Evolutionary conservation across 169 alveolate species (phyloP).

Genomic region (Miamiensis avidus): DNA sequence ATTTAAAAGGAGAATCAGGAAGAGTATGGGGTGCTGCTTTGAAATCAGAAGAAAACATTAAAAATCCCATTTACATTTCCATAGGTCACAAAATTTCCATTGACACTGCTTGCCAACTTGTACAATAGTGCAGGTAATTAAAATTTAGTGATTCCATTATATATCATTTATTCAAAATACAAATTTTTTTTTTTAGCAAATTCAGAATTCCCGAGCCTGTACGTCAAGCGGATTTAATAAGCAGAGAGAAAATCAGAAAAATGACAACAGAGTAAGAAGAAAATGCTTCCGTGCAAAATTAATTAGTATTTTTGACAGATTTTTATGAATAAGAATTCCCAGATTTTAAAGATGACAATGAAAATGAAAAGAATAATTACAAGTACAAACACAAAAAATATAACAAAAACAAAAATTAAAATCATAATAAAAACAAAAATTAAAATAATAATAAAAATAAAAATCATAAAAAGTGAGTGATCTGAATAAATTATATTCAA

Average conservation of each 20-base stretch:
- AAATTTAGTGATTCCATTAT: too few relatives aligned
- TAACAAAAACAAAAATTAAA: too few relatives aligned
- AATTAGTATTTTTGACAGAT: not conserved
- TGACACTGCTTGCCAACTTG: conserved; percentile 66
- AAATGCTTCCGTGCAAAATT: not conserved
- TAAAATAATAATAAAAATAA: too few relatives aligned
- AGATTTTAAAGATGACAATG: not conserved
- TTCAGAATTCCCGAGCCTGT: conserved; percentile 86
- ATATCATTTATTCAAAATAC: too few relatives aligned
- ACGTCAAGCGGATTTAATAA: not conserved
- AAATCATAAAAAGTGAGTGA: too few relatives aligned
- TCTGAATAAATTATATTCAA: too few relatives aligned
- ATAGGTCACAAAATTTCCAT: conserved; percentile 74
- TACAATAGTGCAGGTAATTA: conserved; percentile 54
- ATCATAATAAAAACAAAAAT: too few relatives aligned
- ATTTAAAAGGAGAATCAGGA: conserved; percentile 72
- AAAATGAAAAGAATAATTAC: too few relatives aligned
- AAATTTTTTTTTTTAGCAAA: too few relatives aligned
- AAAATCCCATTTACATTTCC: conserved; percentile 75
- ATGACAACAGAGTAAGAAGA: not conserved
- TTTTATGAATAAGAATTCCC: not conserved
- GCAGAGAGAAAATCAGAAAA: not conserved
- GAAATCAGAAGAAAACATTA: conserved; percentile 59
- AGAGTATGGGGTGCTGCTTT: conserved; percentile 82
- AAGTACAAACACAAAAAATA: too few relatives aligned